Percentiles rank a stretch among this genome's conserved stretches.
Evolutionary conservation across 139 green algal genomes (phyloP).

Genomic region (Picochlorum sp.): DNA sequence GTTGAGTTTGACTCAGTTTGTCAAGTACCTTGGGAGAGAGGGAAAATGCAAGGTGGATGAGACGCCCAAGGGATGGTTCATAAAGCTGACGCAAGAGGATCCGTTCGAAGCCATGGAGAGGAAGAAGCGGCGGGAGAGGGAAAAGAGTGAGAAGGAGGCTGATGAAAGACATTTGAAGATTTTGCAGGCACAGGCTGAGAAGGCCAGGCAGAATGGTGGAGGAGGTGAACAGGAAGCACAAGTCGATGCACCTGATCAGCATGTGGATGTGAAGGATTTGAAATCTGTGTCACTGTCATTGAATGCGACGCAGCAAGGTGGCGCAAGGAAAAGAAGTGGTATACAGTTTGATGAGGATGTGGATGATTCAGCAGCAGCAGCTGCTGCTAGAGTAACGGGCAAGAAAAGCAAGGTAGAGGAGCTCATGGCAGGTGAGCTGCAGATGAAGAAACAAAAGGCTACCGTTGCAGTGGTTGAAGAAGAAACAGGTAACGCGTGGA

Average conservation of each 20-base stretch:
- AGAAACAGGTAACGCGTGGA: slow-evolving; percentile 39
- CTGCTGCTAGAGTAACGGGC: not conserved
- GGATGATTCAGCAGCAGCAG: not conserved
- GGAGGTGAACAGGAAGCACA: slow-evolving; percentile 2
- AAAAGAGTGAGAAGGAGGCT: slow-evolving; percentile 34
- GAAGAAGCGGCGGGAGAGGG: slow-evolving; percentile 43
- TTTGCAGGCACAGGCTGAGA: slow-evolving; percentile 44
- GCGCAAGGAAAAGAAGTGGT: not conserved
- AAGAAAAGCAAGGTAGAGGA: slow-evolving; percentile 62
- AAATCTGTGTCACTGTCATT: slow-evolving; percentile 12
- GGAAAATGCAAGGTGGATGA: slow-evolving; percentile 90
- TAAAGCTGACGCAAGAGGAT: slow-evolving; percentile 46
- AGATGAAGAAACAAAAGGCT: slow-evolving; percentile 13
- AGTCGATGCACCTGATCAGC: slow-evolving; percentile 24
- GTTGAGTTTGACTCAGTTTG: slow-evolving; percentile 83
- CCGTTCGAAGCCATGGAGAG: slow-evolving; percentile 29
- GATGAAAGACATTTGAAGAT: slow-evolving; percentile 33
- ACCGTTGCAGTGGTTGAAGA: not conserved
- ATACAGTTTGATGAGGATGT: slow-evolving; percentile 19
- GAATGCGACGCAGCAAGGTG: not conserved
- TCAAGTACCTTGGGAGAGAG: slow-evolving; percentile 62
- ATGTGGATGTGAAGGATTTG: slow-evolving; percentile 42
- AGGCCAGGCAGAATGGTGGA: slow-evolving; percentile 26
- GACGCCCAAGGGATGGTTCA: slow-evolving; percentile 91
- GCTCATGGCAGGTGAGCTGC: slow-evolving; percentile 56